Evolutionary conservation across 2,329 filamentous ascomycete genomes (phyloP), one percentile per base, ranked within the genome.

Genomic region (Catunica adiposa): DNA sequence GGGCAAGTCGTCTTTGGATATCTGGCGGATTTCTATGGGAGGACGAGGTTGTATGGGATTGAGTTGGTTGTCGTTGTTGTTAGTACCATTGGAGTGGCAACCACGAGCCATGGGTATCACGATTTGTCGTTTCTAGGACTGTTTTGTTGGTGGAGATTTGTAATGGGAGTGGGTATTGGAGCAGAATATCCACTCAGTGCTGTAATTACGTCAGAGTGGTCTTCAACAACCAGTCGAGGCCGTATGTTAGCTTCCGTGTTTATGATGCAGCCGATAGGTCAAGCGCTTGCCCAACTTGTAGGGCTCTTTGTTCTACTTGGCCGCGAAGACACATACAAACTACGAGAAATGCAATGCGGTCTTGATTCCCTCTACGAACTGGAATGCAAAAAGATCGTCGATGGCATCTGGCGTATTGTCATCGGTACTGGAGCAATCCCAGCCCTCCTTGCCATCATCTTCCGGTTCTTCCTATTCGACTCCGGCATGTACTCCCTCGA

Each of bases 231-330:
- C 51, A 79, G 80, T n/a, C 71, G 82, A 51, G 77, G 76, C n/a
- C 77, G 73, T 20, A 84, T 84, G 81, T 69, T 85, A 60, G 78
- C 81, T 4, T 75, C 74, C 2, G 80, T 85, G 31, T 84, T 85
- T 63, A 72, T 83, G 61, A 83, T 83, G 76, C 82, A 85, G 61
- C 80, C 82, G 1, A 68, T 84, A 7, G 82, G 82, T 4, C 81
- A 84, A 62, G 75, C 83, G 1, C 70, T 81, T 1, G 80, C 80
- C 14, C 80, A 82, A 59, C 65, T 82, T 3, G 77, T 83, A 9
- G 77, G 78, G 3, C 66, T 83, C 3, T 73, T 69, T 66, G 73
- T 76, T 8, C 63, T 76, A 9, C 66, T 76, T 2, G 72, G 73
- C 17, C 69, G 72, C 17, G 66, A 74, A 56, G 62, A 66, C 59